A percentile compares a stretch with the other conserved stretches of the same genome.
Evolutionary conservation across 176 grass and related monocot genomes (phyloP).

Genomic region (Paspalum notatum): DNA sequence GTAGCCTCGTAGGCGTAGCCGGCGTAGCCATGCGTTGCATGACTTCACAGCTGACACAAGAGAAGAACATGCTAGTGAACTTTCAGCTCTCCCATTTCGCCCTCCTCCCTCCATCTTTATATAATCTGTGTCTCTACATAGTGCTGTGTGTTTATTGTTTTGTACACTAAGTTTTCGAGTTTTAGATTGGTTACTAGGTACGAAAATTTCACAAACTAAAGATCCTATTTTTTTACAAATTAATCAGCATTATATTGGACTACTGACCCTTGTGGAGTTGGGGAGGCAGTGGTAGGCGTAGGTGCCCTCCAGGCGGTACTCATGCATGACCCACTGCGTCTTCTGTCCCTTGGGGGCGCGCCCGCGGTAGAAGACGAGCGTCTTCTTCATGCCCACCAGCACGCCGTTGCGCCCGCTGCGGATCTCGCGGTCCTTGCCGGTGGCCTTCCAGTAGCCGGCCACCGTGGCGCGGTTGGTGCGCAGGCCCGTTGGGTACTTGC

Average conservation of each 20-base stretch:
- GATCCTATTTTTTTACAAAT: no score
- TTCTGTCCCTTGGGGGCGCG: constrained; percentile 88
- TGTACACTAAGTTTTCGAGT: background rate
- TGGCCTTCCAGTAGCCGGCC: constrained; percentile 97
- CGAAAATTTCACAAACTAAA: no score
- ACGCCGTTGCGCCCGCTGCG: constrained; percentile 51
- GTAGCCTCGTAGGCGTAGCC: background rate
- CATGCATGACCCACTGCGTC: constrained; percentile 97
- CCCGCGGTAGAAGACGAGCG: constrained; percentile 89
- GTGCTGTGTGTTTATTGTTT: no score
- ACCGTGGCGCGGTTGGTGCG: constrained; percentile 89
- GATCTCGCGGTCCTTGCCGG: constrained; percentile 97
- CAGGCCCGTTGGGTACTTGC: constrained; percentile 95
- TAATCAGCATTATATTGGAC: background rate
- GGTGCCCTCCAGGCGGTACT: constrained; percentile 79
- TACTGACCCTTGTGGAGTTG: constrained; percentile 57
- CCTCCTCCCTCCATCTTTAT: no score
- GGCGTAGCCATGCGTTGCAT: constrained; percentile 3
- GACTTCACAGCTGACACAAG: no score
- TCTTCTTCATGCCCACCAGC: constrained; percentile 98
- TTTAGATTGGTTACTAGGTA: background rate
- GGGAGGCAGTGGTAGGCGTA: constrained; percentile 75
- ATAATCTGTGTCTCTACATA: no score
- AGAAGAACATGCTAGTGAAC: no score
- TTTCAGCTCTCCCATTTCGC: background rate